A percentile compares a stretch with the other conserved stretches of the same genome.
These are phyloP conservation scores for Mycena rebaudengoi DNA, from an alignment of 768 basidiomycete species.

Conservation along the genomic window DNA sequence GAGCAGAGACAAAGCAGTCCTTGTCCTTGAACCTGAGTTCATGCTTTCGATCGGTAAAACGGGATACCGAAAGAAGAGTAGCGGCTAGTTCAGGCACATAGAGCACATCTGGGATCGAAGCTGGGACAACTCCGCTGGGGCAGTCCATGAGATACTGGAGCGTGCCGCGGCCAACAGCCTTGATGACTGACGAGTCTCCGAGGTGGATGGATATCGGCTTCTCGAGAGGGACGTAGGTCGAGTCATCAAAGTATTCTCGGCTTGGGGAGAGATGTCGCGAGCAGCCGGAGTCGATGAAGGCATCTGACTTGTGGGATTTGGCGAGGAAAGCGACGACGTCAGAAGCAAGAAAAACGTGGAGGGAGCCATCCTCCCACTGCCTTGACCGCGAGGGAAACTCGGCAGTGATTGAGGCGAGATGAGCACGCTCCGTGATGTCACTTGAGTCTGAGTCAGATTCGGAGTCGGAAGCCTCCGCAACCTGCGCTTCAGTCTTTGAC, in stretches of 20 bases:
- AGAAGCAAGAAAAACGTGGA: constrained; percentile 15
- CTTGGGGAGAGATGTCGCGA: constrained; percentile 17
- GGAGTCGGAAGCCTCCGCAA: not conserved
- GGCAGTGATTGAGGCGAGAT: not conserved
- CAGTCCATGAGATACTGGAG: constrained; percentile 17
- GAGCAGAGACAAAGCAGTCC: not conserved
- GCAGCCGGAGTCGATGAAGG: constrained; percentile 19
- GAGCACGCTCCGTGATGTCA: not conserved
- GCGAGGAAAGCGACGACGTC: constrained; percentile 15
- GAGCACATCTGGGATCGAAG: constrained; percentile 19
- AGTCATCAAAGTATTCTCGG: constrained; percentile 15
- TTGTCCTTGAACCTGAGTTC: constrained; percentile 4
- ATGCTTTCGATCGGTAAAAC: constrained; percentile 10
- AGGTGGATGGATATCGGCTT: constrained; percentile 18
- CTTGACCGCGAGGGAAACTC: not conserved
- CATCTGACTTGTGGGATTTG: constrained; percentile 1
- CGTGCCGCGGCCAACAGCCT: constrained; percentile 19
- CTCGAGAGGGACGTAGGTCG: constrained; percentile 6
- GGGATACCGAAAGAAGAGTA: constrained; percentile 22
- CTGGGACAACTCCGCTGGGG: constrained; percentile 10
- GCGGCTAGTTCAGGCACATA: constrained; percentile 22
- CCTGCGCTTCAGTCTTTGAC: not conserved
- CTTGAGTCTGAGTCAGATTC: not conserved
- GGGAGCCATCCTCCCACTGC: constrained; percentile 7
- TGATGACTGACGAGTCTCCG: constrained; percentile 19